Evolutionary conservation across 179 eudicot genomes (phyloP).

Genomic region (Beta macrorhiza): DNA sequence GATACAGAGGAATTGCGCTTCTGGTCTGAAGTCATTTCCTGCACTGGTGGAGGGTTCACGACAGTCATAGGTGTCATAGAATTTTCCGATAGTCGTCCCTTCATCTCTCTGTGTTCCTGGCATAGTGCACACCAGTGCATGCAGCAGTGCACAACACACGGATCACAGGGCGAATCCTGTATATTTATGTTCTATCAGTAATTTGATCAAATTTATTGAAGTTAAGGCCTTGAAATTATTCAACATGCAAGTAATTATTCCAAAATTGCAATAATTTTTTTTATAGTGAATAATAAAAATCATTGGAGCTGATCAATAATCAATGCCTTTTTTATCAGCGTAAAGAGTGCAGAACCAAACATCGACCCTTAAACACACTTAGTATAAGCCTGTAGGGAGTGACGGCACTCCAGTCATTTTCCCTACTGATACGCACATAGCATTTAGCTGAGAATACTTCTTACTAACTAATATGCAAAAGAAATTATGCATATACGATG

Average conservation of each 20-base stretch:
- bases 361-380: too few relatives aligned
- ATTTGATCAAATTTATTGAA: not conserved
- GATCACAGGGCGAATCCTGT: slow-evolving; percentile 72
- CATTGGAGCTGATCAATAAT: too few relatives aligned
- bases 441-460: too few relatives aligned
- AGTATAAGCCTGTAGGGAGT: too few relatives aligned
- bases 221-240: too few relatives aligned
- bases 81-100: slow-evolving; percentile 42
- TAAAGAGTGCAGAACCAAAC: too few relatives aligned
- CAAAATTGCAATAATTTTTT: not conserved
- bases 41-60: slow-evolving; percentile 54
- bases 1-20: slow-evolving; percentile 32
- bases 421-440: too few relatives aligned
- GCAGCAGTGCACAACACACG: slow-evolving; percentile 68
- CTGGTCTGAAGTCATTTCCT: slow-evolving; percentile 50
- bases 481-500: not conserved
- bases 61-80: slow-evolving; percentile 27
- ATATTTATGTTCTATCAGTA: not conserved
- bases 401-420: too few relatives aligned
- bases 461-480: too few relatives aligned
- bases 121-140: slow-evolving; percentile 83
- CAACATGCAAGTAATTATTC: too few relatives aligned
- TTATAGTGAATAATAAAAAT: too few relatives aligned
- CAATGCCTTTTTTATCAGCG: too few relatives aligned
- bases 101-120: slow-evolving; percentile 77